Evolutionary conservation across 2,329 filamentous ascomycete species (phyloP).

Genomic region (Zasmidium cellare): DNA sequence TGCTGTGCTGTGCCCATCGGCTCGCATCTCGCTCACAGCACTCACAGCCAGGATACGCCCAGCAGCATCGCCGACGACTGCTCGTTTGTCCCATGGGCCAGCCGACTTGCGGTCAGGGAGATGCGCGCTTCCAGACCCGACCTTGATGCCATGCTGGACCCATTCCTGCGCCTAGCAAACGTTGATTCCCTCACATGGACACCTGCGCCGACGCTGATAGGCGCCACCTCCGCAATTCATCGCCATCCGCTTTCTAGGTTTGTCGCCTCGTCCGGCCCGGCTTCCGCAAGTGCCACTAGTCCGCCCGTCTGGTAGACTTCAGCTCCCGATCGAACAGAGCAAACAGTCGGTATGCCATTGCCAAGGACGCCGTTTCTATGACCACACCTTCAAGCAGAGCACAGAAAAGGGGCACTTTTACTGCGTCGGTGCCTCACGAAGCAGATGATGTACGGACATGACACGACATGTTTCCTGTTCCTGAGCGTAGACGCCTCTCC

Average conservation of each 20-base stretch:
- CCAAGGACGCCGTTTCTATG: neutral
- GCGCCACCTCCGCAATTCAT: neutral
- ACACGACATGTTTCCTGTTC: neutral
- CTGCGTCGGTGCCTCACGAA: neutral
- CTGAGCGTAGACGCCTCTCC: neutral
- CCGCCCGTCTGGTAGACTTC: neutral
- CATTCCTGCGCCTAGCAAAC: neutral
- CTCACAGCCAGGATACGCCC: neutral
- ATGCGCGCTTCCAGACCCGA: neutral
- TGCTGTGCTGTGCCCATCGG: no score
- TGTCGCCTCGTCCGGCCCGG: neutral
- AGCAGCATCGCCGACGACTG: neutral
- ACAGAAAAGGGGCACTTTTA: neutral
- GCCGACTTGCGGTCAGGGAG: neutral
- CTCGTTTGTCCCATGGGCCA: no score
- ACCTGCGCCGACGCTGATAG: neutral
- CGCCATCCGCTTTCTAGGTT: neutral
- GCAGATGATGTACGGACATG: neutral
- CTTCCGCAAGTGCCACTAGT: neutral
- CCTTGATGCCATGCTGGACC: neutral
- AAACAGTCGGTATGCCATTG: no score
- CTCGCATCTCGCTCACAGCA: no score
- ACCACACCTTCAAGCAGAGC: neutral
- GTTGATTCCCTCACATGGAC: neutral
- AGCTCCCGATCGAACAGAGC: neutral